Evolutionary conservation across 106 monocot genomes (phyloP).

Genomic region (Ottelia alismoides): DNA sequence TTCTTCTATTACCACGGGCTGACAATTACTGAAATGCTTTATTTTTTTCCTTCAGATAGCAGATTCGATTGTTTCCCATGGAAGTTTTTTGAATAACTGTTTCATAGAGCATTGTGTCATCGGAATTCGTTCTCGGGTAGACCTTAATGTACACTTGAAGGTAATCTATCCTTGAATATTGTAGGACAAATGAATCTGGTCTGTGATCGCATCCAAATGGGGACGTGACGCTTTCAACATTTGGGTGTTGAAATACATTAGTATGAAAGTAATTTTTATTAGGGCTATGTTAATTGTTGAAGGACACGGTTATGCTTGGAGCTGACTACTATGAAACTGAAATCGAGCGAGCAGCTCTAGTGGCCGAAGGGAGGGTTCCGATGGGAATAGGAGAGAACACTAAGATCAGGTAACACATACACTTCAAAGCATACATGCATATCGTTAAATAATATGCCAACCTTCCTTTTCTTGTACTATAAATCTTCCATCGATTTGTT

Average conservation of each 20-base stretch:
- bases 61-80: constrained; percentile 89
- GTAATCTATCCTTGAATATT: too few relatives aligned
- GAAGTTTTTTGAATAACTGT: constrained; percentile 67
- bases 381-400: constrained; percentile 89
- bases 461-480: too few relatives aligned
- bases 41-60: constrained; percentile 59
- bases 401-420: constrained; percentile 78
- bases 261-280: too few relatives aligned
- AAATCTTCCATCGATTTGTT: too few relatives aligned
- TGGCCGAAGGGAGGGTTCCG: constrained; percentile 83
- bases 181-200: too few relatives aligned
- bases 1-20: too few relatives aligned
- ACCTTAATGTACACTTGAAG: constrained; percentile 66
- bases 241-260: too few relatives aligned
- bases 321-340: constrained; percentile 94
- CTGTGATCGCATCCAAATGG: too few relatives aligned
- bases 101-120: constrained; percentile 73
- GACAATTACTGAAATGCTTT: too few relatives aligned
- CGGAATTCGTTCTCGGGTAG: constrained; percentile 85
- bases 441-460: neutral
- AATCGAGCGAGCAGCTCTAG: constrained; percentile 39
- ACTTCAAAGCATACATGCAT: too few relatives aligned
- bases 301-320: constrained; percentile 95
- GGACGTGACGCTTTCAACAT: too few relatives aligned
- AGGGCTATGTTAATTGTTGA: too few relatives aligned